Evolutionary conservation across 176 grass and related monocot genomes (phyloP), one percentile per base, ranked within the genome.

Genomic region (Raddia guianensis): DNA sequence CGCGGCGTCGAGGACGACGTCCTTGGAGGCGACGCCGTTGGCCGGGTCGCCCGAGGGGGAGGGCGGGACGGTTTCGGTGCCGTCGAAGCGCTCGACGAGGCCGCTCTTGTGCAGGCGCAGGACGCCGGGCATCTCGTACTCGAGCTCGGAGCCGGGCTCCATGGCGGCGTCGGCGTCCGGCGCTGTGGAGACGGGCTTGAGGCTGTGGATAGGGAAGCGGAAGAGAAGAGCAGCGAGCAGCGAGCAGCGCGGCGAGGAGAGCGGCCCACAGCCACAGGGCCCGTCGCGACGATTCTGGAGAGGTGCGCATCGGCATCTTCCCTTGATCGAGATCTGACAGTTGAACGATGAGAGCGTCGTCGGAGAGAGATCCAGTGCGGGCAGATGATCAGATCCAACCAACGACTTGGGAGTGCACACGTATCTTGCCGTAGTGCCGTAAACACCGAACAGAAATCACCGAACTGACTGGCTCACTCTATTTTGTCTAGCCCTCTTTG

Each of bases 1-100:
- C 20, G 72, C 64, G 15, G 79, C 44, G 51, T 94, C 79, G 37
- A 94, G 84, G 60, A 78, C 59, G 21, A 92, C 67, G 27, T 92
- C 94, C 77, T 88, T 97, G 67, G 94, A 97, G 7, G 65, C 34
- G n/a, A 94, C 87, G 35, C 82, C 79, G 40, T 45, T 94, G 59
- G 46, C 35, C 0, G 89, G 85, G 12, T 97, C 89, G 49, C 77
- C 86, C 49, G 66, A 72, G 18, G 88, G 83, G 47, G 50, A 85
- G 10, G 91, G 86, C 70, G 86, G 88, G 49, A 77, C 82, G 77
- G 84, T 77, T 50, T 91, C 70, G 51, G 86, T 88, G 70, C 88
- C 88, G 27, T 91, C 82, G 77, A 92, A 76, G 64, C 93, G 93
- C 70, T 95, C 90, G 63, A 86, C 78, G 80, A 87, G 93, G 78